Base-by-base conservation (phyloP, 2,329 filamentous ascomycete genomes). In the Fusarium siculi region DNA sequence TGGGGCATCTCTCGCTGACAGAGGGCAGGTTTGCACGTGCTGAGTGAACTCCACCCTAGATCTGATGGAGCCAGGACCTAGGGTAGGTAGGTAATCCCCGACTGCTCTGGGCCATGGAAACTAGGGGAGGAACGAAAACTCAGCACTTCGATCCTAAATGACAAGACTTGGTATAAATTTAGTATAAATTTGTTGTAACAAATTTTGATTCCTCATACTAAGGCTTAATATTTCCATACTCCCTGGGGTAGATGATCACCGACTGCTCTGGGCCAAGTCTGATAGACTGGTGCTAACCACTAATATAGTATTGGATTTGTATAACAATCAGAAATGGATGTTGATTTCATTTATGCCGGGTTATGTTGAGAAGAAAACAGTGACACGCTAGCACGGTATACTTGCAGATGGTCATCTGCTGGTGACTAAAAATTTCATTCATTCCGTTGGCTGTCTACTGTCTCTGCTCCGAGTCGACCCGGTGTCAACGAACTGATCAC, bases 1-100 rank as follows among this genome's bases (percentile, higher is more conserved):
- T 74, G 74, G 76, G 63, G 52, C 36, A 5, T 12, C 19, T 8
- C 28, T 30, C 9, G 28, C 28, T 30, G 28, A 30, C 62, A 53
- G 50, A 39, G 53, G 47, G 60, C 55, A 67, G 67, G 50, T 23
- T 37, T 40, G 54, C 63, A 68, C 70, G 69, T 72, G 63, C 43
- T 56, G 30, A 25, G 28, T 52, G 39, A 34, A 18, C 32, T 34
- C 42, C 55, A 56, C 54, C 39, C 19, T 44, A 39, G 19, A 39
- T 54, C 32, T 39, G 30, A 30, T 30, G 32, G 32, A 32, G 32
- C 32, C 32, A 32, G 12, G 32, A 32, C 32, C 32, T 32, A 32
- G 32, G 34, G 34, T 36, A 18, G 34, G 34, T 36, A 16, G 16
- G 18, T 19, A 44, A 43, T 43, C n/a, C 10, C 42, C 25, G 42